Conservation (phyloP, 495 filamentous ascomycete species). For the Barbatosphaeria neglecta region DNA sequence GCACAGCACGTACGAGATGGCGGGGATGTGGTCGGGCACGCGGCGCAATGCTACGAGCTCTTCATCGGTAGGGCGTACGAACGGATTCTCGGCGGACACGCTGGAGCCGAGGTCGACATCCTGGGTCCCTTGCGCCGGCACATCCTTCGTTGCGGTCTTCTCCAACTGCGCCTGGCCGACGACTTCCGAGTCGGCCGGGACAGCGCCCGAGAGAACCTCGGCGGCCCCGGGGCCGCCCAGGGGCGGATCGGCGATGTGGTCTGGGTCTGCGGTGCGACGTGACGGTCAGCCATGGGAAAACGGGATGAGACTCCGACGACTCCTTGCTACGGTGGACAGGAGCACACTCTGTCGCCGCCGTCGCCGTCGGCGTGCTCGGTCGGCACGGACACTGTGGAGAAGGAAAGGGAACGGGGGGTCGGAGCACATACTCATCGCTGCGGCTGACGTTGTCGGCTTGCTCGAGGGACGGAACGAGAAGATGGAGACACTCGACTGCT, state of each 20-base stretch:
- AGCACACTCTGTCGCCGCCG: too few relatives aligned
- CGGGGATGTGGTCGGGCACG: slow-evolving; percentile 30
- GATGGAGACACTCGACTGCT: not conserved
- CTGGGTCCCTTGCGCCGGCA: too few relatives aligned
- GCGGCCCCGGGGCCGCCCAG: not conserved
- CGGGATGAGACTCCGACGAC: not conserved
- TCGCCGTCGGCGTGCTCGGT: too few relatives aligned
- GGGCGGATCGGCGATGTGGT: slow-evolving; percentile 3
- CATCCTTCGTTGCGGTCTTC: too few relatives aligned
- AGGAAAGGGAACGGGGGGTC: not conserved
- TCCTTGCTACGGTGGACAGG: too few relatives aligned
- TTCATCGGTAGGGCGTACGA: slow-evolving; percentile 31
- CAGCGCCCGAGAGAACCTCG: slow-evolving; percentile 2
- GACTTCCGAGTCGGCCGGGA: slow-evolving; percentile 1
- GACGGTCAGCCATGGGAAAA: not conserved
- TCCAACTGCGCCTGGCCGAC: slow-evolving; percentile 1
- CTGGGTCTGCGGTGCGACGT: not conserved
- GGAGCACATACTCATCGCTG: not conserved
- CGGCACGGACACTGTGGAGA: too few relatives aligned
- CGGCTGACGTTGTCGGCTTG: too few relatives aligned
- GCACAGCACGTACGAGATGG: slow-evolving; percentile 32
- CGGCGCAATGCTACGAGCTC: slow-evolving; percentile 36
- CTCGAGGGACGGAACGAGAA: not conserved
- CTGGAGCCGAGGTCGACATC: not conserved
- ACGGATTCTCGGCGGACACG: slow-evolving; percentile 2